phyloP scores from a whole-genome alignment of 2,329 filamentous ascomycete species.

The Fusarium sterilihyphosum region DNA sequence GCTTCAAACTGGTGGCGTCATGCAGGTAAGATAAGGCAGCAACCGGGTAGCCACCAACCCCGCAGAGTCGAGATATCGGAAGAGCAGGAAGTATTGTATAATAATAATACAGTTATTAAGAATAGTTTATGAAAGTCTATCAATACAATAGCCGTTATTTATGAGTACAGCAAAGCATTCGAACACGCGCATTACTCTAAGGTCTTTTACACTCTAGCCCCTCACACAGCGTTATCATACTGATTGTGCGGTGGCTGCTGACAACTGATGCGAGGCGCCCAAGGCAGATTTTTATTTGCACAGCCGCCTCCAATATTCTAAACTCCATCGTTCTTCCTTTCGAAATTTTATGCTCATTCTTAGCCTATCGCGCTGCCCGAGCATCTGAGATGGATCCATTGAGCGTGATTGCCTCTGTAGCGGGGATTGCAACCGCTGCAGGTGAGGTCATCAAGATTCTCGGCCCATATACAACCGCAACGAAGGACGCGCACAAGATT shows the following conservation, averaged over 20 bases:
- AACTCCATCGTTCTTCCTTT: too few species aligned
- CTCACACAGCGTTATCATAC: too few species aligned
- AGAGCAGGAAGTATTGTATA: background rate
- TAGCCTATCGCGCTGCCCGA: accelerated
- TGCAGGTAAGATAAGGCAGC: background rate
- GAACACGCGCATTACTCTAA: too few species aligned
- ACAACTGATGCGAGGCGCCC: too few species aligned
- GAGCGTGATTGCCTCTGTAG: background rate
- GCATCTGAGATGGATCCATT: background rate
- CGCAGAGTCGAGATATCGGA: too few species aligned
- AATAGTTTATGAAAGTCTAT: accelerated
- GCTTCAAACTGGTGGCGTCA: background rate
- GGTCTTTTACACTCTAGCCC: too few species aligned
- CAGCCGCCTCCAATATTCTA: too few species aligned
- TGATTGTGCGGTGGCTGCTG: too few species aligned
- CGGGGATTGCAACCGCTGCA: background rate
- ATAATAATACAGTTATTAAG: background rate
- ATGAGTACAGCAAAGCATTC: too few species aligned
- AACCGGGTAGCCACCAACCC: background rate
- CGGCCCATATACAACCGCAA: background rate
- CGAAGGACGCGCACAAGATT: accelerated
- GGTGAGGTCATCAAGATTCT: background rate
- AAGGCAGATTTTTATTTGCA: background rate
- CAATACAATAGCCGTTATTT: background rate
- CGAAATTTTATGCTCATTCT: too few species aligned